Conservation (phyloP, 345 rosid species). For the Combretum micranthum region DNA sequence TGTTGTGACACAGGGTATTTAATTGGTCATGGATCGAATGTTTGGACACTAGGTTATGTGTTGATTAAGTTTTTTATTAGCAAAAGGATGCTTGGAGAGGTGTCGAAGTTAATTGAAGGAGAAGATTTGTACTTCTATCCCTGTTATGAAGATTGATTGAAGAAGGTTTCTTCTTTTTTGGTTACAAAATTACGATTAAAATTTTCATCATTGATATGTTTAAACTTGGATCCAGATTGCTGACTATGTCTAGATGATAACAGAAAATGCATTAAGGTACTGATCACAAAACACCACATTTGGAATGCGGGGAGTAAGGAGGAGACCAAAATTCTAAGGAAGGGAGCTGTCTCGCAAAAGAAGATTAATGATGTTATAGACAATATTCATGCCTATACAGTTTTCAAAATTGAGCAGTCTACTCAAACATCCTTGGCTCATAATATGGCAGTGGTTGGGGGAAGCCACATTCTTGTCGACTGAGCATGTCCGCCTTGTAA, state of each 20-base stretch:
- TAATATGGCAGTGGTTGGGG: too few relatives aligned
- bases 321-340: constrained; percentile 14
- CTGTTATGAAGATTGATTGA: constrained; percentile 25
- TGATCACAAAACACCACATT: constrained; percentile 32
- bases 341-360: too few relatives aligned
- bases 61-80: constrained; percentile 52
- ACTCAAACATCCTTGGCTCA: too few relatives aligned
- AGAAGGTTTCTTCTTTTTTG: constrained; percentile 30
- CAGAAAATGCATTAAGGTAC: constrained; percentile 59
- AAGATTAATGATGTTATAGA: too few relatives aligned
- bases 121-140: constrained; percentile 21
- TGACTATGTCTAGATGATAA: constrained; percentile 49
- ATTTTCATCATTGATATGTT: constrained; percentile 35
- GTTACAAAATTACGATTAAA: constrained; percentile 28
- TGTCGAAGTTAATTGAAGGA: constrained; percentile 21
- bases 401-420: too few relatives aligned
- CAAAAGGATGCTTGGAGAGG: constrained; percentile 27
- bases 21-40: constrained; percentile 45
- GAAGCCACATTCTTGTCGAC: constrained; percentile 90
- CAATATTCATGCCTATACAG: too few relatives aligned
- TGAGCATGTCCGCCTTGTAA: constrained; percentile 96
- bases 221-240: constrained; percentile 43
- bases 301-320: constrained; percentile 20
- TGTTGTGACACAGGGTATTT: constrained; percentile 15
- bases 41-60: constrained; percentile 66